Conservation (phyloP, 352 stramenopile species). For the Pythium sukuiense region DNA sequence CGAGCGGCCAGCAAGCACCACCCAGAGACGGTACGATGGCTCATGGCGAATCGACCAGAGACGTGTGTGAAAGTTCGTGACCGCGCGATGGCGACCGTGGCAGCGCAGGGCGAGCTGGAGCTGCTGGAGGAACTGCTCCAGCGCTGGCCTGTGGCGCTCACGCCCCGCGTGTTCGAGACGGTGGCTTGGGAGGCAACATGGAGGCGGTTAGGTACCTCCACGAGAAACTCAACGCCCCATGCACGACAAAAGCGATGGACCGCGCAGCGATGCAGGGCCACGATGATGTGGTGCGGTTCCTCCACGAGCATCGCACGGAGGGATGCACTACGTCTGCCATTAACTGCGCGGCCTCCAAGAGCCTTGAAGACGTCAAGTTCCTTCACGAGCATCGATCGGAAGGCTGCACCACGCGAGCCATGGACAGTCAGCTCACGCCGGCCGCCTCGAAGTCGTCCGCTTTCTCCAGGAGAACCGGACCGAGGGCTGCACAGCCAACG, state of each 20-base stretch:
- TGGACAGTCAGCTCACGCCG: background rate
- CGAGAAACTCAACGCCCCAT: background rate
- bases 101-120: background rate
- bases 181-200: background rate
- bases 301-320: background rate
- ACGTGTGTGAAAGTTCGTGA: background rate
- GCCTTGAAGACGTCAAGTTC: slow-evolving; percentile 4
- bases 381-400: background rate
- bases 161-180: background rate
- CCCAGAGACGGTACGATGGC: background rate
- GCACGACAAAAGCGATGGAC: background rate
- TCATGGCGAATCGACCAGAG: background rate
- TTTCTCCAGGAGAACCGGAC: slow-evolving; percentile 6
- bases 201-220: background rate
- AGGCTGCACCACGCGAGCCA: background rate
- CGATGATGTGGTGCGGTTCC: background rate
- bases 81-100: background rate
- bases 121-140: background rate
- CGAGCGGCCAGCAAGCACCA: no score
- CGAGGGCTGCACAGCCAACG: slow-evolving; percentile 1
- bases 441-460: background rate
- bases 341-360: background rate
- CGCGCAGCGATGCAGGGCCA: background rate
- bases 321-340: background rate
- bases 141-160: background rate